phyloP scores from a whole-genome alignment of 148 eudicot species.

The Rhododendron ferrugineum region DNA sequence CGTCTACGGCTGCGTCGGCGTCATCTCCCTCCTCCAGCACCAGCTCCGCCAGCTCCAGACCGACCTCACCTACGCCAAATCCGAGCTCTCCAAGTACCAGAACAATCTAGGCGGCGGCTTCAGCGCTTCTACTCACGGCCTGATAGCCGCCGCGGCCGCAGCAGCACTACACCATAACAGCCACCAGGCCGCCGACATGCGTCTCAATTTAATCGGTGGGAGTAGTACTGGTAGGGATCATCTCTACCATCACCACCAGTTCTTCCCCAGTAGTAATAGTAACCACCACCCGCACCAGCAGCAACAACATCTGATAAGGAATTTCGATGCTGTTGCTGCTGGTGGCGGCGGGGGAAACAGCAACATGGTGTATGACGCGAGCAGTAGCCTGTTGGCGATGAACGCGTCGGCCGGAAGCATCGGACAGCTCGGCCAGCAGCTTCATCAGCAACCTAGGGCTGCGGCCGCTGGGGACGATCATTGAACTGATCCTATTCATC shows the following conservation, averaged over 20 bases:
- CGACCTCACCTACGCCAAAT: conserved; percentile 62
- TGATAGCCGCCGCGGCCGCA: conserved; percentile 16
- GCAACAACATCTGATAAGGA: conserved; percentile 30
- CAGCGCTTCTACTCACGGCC: conserved; percentile 6
- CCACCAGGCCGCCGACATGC: conserved; percentile 18
- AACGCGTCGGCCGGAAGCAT: conserved; percentile 39
- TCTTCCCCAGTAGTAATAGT: conserved; percentile 37
- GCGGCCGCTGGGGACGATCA: conserved; percentile 48
- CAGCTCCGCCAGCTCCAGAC: conserved; percentile 80
- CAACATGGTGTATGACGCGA: conserved; percentile 23
- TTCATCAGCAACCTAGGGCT: conserved; percentile 45
- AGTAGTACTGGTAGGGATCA: conserved; percentile 21
- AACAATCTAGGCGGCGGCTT: neutral
- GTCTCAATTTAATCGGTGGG: conserved; percentile 28
- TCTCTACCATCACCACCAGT: conserved; percentile 38
- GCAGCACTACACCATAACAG: conserved; percentile 18
- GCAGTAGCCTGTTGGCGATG: conserved; percentile 36
- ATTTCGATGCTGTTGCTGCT: conserved; percentile 26
- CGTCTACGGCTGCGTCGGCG: conserved; percentile 84
- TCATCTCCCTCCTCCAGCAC: conserved; percentile 79
- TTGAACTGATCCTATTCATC: conserved; percentile 27
- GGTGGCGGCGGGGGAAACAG: conserved; percentile 9
- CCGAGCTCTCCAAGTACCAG: conserved; percentile 80
- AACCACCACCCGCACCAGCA: conserved; percentile 1
- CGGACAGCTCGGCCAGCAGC: conserved; percentile 32